Evolutionary conservation across 805 yeast species (phyloP).

Genomic region (Cyberlindnera suaveolens): DNA sequence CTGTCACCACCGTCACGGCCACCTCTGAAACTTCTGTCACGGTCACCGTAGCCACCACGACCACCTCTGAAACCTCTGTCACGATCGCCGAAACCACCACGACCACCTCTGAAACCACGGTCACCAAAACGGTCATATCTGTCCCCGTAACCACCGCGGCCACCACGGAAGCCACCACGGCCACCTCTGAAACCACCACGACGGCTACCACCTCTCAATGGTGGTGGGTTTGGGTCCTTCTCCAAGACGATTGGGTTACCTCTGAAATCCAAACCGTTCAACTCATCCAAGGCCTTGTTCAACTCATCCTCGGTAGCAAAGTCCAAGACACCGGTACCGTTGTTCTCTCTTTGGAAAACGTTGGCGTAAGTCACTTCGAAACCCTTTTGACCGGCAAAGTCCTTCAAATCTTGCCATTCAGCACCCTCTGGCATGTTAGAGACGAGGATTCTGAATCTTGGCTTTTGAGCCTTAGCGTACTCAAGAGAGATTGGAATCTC

Average conservation of each 20-base stretch:
- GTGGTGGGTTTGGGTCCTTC: constrained; percentile 59
- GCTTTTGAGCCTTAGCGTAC: constrained; percentile 41
- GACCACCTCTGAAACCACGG: constrained; percentile 35
- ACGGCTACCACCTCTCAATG: constrained; percentile 40
- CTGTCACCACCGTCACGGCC: constrained; percentile 30
- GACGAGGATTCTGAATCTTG: constrained; percentile 67
- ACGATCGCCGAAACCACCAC: constrained; percentile 32
- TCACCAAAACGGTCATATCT: constrained; percentile 26
- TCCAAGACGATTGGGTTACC: constrained; percentile 69
- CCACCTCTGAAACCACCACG: constrained; percentile 35
- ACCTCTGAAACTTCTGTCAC: constrained; percentile 30
- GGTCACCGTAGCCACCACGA: constrained; percentile 25
- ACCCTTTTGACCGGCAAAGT: constrained; percentile 75
- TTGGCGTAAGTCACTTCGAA: constrained; percentile 55
- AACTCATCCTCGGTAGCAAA: constrained; percentile 64
- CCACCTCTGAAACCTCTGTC: constrained; percentile 40
- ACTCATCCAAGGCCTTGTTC: constrained; percentile 63
- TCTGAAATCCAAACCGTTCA: constrained; percentile 66
- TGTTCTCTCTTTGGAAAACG: constrained; percentile 39
- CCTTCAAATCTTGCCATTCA: constrained; percentile 88
- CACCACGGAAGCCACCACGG: constrained; percentile 32
- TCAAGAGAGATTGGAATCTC: constrained; percentile 41
- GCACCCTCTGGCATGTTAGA: constrained; percentile 67
- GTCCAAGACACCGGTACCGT: constrained; percentile 41
- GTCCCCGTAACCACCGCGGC: constrained; percentile 38